Evolutionary conservation across 495 filamentous ascomycete genomes (phyloP).

Genomic region (Extremus antarcticus): DNA sequence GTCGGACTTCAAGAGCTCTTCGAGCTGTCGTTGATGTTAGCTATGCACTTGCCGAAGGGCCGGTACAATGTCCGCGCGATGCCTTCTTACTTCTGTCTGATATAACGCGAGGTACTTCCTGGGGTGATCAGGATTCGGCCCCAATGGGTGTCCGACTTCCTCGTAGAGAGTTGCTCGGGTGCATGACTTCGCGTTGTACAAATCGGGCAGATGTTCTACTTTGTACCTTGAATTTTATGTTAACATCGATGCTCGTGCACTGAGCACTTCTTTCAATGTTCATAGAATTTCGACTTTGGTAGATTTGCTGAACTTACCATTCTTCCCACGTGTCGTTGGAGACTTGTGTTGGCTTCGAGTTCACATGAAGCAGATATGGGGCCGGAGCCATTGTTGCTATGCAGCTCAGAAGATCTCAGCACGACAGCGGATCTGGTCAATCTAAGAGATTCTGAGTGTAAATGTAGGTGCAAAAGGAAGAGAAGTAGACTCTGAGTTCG

Average conservation of each 20-base stretch:
- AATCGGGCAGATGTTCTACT: neutral
- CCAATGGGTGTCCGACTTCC: neutral
- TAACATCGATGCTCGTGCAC: too few species aligned
- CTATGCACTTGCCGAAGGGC: too few species aligned
- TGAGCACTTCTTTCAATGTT: too few species aligned
- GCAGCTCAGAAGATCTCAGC: too few species aligned
- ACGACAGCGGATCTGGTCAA: too few species aligned
- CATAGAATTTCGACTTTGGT: too few species aligned
- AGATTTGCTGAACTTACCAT: neutral
- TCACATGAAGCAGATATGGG: neutral
- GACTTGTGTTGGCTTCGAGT: neutral
- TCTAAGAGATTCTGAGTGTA: too few species aligned
- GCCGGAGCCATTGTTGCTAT: neutral
- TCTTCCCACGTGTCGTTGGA: neutral
- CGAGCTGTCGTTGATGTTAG: neutral
- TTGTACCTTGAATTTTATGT: too few species aligned
- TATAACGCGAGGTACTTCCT: neutral
- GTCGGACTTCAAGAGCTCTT: neutral
- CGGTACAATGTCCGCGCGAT: too few species aligned
- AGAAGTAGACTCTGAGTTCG: too few species aligned
- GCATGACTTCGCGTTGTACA: neutral
- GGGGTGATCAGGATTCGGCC: neutral
- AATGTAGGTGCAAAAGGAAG: too few species aligned
- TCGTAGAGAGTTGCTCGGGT: neutral
- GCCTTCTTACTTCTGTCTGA: neutral